A percentile compares a stretch with the other conserved stretches of the same genome.
These are phyloP conservation scores for Carex sylvatica DNA, from an alignment of 202 grass and related monocot species.

Conservation along the genomic window DNA sequence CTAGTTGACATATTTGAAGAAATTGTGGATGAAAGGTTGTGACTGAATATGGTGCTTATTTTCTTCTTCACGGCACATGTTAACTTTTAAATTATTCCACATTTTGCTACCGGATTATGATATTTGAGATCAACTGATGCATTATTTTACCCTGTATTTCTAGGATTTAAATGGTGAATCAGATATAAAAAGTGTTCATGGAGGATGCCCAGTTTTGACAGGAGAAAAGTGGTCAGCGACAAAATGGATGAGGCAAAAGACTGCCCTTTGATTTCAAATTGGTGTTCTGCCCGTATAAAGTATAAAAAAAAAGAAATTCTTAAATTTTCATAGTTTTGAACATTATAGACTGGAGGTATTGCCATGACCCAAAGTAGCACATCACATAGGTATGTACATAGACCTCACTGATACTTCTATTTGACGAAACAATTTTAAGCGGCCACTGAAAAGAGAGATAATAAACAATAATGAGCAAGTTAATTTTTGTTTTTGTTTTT, in stretches of 20 bases:
- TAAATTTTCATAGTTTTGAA: neutral
- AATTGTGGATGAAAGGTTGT: neutral
- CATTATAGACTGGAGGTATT: neutral
- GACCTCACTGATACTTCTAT: neutral
- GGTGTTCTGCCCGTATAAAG: neutral
- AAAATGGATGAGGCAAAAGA: conserved; percentile 94
- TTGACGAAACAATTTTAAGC: neutral
- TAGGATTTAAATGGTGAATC: conserved; percentile 73
- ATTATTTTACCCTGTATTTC: conserved; percentile 17
- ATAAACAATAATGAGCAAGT: neutral
- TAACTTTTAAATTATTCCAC: neutral
- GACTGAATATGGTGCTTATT: neutral
- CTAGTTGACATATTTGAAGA: neutral
- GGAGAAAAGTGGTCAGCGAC: conserved; percentile 98
- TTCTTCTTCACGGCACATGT: neutral
- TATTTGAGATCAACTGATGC: neutral
- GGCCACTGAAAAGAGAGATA: neutral
- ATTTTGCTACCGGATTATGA: neutral
- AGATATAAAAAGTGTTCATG: conserved; percentile 71
- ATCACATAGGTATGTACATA: conserved; percentile 6
- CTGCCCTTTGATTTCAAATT: conserved; percentile 35
- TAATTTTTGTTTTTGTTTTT: too few species aligned
- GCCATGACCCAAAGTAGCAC: neutral
- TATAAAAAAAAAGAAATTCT: neutral
- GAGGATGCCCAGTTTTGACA: conserved; percentile 71